A percentile compares a stretch with the other conserved stretches of the same genome.
These are phyloP conservation scores for Piromyces finnis DNA, from an alignment of 192 early-diverging fungal genomes.

Conservation along the genomic window DNA sequence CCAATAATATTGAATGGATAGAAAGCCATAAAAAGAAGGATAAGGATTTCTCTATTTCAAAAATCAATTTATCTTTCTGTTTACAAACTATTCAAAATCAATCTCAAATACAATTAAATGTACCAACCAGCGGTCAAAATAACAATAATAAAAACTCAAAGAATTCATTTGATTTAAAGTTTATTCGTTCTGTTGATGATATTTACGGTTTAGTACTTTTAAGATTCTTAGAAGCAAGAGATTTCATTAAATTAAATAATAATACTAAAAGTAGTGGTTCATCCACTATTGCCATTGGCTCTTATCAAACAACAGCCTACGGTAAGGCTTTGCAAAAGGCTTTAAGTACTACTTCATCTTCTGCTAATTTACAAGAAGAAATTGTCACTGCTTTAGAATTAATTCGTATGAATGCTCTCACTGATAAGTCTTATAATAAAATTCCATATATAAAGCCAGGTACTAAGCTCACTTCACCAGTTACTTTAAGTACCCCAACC, in stretches of 20 bases:
- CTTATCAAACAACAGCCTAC: background rate
- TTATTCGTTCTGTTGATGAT: background rate
- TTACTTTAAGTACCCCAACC: background rate
- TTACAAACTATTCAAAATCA: background rate
- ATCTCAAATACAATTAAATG: background rate
- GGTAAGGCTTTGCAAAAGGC: background rate
- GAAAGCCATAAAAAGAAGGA: background rate
- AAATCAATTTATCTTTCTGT: background rate
- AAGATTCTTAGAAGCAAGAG: background rate
- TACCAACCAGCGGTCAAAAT: background rate
- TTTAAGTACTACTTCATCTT: background rate
- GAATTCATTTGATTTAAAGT: background rate
- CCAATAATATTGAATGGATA: background rate
- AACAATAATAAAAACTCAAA: background rate
- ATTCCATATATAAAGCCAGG: background rate
- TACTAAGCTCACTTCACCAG: background rate
- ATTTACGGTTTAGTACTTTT: background rate
- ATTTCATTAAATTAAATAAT: background rate
- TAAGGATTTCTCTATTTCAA: background rate
- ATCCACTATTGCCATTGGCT: background rate
- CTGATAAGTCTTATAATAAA: background rate
- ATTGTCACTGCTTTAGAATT: background rate
- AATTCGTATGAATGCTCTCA: background rate
- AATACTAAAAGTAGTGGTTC: too few species aligned
- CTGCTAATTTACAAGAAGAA: background rate